Conservation (phyloP, 768 basidiomycete species). For the Lactarius sp. region DNA sequence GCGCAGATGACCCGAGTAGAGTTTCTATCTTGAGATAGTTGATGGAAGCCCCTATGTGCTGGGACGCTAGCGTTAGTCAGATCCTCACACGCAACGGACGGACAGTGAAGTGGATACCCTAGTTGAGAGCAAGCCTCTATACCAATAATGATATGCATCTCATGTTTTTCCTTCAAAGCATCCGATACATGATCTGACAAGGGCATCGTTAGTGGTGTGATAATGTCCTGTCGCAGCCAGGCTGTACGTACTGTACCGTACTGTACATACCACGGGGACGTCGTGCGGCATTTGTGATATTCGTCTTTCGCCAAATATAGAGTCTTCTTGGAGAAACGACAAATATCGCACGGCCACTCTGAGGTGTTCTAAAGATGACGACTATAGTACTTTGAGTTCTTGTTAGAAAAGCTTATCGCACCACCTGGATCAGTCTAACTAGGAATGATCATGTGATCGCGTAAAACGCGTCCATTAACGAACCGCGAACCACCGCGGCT, state of each 20-base stretch:
- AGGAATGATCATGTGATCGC: conserved; percentile 22
- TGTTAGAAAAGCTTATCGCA: no score
- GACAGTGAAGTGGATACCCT: not conserved
- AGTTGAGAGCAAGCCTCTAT: not conserved
- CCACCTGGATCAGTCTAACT: not conserved
- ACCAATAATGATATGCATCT: not conserved
- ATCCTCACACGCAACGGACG: not conserved
- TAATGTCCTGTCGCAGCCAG: not conserved
- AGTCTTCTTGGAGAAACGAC: no score
- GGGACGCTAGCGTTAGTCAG: not conserved
- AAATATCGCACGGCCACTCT: no score
- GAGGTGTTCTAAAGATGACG: no score
- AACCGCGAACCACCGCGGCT: not conserved
- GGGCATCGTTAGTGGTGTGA: no score
- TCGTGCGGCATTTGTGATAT: not conserved
- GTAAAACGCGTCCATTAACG: conserved; percentile 2
- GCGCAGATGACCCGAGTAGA: not conserved
- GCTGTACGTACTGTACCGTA: not conserved
- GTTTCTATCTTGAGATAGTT: conserved; percentile 5
- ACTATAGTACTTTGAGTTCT: no score
- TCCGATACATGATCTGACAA: no score
- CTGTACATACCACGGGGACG: not conserved
- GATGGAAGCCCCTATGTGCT: not conserved
- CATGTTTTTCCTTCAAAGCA: no score
- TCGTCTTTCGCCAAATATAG: no score